Conservation (phyloP, 495 filamentous ascomycete species). For the Daldinia decipiens region DNA sequence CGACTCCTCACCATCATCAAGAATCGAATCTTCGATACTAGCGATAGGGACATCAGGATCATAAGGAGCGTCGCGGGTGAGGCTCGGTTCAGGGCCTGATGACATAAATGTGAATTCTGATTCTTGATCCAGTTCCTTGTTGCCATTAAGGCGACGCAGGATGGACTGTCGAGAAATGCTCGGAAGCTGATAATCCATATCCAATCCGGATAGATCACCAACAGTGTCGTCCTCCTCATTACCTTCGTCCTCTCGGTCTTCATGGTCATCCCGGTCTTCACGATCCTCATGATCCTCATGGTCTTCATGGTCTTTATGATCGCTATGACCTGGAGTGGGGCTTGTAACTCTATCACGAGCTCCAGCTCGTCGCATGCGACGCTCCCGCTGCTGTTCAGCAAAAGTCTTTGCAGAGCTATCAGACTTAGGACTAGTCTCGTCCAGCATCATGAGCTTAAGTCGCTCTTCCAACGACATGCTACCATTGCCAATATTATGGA, state of each 20-base stretch:
- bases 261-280: constrained; percentile 34
- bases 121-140: constrained; percentile 65
- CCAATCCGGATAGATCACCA: constrained; percentile 63
- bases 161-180: constrained; percentile 95
- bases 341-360: constrained; percentile 57
- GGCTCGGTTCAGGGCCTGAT: constrained; percentile 62
- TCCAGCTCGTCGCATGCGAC: constrained; percentile 66
- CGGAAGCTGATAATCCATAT: constrained; percentile 69
- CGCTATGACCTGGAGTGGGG: constrained; percentile 60
- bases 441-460: constrained; percentile 83
- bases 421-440: constrained; percentile 63
- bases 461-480: constrained; percentile 85
- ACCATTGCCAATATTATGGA: constrained; percentile 70
- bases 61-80: constrained; percentile 61
- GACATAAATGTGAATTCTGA: constrained; percentile 72
- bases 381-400: constrained; percentile 68
- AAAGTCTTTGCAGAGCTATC: constrained; percentile 40
- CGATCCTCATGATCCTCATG: constrained; percentile 44
- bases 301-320: constrained; percentile 43
- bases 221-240: constrained; percentile 61
- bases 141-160: constrained; percentile 83
- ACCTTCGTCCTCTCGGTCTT: constrained; percentile 48
- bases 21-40: constrained; percentile 67
- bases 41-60: constrained; percentile 90
- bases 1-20: constrained; percentile 64